These are phyloP conservation scores for Cicer bijugum DNA, from an alignment of 306 rosid genomes.

Conservation along the genomic window DNA sequence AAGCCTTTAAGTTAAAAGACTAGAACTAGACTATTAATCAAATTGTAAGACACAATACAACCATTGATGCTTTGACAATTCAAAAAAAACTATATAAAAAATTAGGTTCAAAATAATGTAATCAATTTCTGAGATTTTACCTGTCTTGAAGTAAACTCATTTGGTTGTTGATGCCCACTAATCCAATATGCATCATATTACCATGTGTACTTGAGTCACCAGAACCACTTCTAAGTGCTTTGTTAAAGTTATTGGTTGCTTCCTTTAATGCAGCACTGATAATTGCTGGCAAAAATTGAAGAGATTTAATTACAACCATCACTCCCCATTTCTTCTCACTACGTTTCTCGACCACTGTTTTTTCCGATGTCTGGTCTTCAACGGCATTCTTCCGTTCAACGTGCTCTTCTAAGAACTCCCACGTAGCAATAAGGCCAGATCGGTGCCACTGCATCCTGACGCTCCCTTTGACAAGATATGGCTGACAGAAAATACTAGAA, in stretches of 20 bases:
- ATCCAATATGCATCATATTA: slow-evolving; percentile 94
- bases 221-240: slow-evolving; percentile 58
- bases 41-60: neutral
- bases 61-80: slow-evolving; percentile 28
- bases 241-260: slow-evolving; percentile 61
- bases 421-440: slow-evolving; percentile 88
- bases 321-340: slow-evolving; percentile 95
- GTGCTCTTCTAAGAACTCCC: slow-evolving; percentile 90
- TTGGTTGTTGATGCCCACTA: slow-evolving; percentile 91
- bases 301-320: slow-evolving; percentile 86
- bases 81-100: neutral
- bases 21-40: too few relatives aligned
- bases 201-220: slow-evolving; percentile 61
- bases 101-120: slow-evolving; percentile 30
- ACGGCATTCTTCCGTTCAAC: slow-evolving; percentile 60
- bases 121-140: slow-evolving; percentile 48
- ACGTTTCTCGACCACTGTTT: slow-evolving; percentile 55
- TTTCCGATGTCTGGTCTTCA: slow-evolving; percentile 56
- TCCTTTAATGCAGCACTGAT: slow-evolving; percentile 80
- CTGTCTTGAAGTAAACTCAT: slow-evolving; percentile 99
- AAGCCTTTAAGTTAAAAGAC: too few relatives aligned
- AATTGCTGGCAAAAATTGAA: slow-evolving; percentile 81
- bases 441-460: slow-evolving; percentile 99
- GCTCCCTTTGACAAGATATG: slow-evolving; percentile 95
- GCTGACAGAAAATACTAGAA: slow-evolving; percentile 58